A percentile compares a stretch with the other conserved stretches of the same genome.
Evolutionary conservation across 345 rosid genomes (phyloP).

Genomic region (Nasturtium officinale): DNA sequence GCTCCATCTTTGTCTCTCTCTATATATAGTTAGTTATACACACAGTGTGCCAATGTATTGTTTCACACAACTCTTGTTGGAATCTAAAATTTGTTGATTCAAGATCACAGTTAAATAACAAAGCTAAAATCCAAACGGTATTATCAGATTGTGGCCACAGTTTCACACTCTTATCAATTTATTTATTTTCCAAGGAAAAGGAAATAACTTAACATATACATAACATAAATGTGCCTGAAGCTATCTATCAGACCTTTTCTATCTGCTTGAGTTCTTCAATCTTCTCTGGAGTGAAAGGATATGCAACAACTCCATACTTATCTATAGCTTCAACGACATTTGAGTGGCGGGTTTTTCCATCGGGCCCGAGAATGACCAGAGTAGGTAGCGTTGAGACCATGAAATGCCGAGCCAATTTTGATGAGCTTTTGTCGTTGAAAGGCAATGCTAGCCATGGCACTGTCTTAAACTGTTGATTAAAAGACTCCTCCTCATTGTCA

Average conservation of each 20-base stretch:
- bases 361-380: slow-evolving; percentile 67
- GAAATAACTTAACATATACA: slow-evolving; percentile 16
- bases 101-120: not conserved
- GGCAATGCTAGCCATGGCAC: slow-evolving; percentile 81
- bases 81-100: slow-evolving; percentile 11
- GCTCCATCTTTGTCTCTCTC: not conserved
- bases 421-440: slow-evolving; percentile 51
- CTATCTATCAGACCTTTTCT: slow-evolving; percentile 41
- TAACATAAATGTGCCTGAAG: slow-evolving; percentile 20
- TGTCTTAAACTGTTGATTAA: slow-evolving; percentile 50
- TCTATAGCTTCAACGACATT: slow-evolving; percentile 64
- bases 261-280: slow-evolving; percentile 59
- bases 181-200: not conserved
- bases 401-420: slow-evolving; percentile 59
- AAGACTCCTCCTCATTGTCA: slow-evolving; percentile 58
- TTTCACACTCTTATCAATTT: not conserved
- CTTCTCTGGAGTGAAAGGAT: slow-evolving; percentile 72
- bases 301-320: slow-evolving; percentile 63
- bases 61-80: slow-evolving; percentile 18
- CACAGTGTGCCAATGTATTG: slow-evolving; percentile 18
- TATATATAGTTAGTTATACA: not conserved
- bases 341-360: slow-evolving; percentile 63
- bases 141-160: slow-evolving; percentile 22
- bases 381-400: slow-evolving; percentile 56
- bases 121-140: slow-evolving; percentile 11